Evolutionary conservation across 73 alveolate genomes (phyloP), one percentile per base, ranked within the genome.

Genomic region (Paramecium primaurelia): DNA sequence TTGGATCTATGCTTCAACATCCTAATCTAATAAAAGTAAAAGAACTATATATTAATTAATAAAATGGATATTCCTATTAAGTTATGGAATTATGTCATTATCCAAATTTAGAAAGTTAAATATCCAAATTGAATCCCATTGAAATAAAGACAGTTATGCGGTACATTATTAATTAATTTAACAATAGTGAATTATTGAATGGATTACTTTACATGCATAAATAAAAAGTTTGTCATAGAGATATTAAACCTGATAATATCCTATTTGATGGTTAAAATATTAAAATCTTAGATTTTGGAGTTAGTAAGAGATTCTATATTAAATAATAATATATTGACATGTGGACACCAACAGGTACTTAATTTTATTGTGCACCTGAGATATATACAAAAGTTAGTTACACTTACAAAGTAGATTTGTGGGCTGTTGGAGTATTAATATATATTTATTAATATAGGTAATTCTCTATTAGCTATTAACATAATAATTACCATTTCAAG

Each of bases 401-500:
- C 49, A 75, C 86, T 7, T 86, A 86, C 36, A 86, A 86, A 38
- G n/a, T 68, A 16, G 93, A 86, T 86, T 14, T 86, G 49, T 86
- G 93, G 93, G 71, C 93, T 16, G 68, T 86, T 18, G 93, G 93
- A 42, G 86, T 64, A 64, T 64, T 25, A 3, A 64, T 8, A 9
- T 22, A 28, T 28, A 25, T 2, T 51, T 25, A 54, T 5, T 32
- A 64, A 1, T 8, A 11, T 14, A 64, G 84, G 84, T 68, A 25
- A 86, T 86, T 6, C 69, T 86, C 22, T 86, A 86, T 37, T 68
- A 86, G 30, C 37, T 73, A 59, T 69, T 90, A n/a, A 58, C 94
- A 18, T 64, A 88, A 73, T 71, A 93, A 40, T 92, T 93, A 26
- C 96, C 96, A 6, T 93, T 93, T 45, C 54, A 92, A 38, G 96